Conservation (phyloP, 345 rosid genomes). For the Sisymbrium altissimum region DNA sequence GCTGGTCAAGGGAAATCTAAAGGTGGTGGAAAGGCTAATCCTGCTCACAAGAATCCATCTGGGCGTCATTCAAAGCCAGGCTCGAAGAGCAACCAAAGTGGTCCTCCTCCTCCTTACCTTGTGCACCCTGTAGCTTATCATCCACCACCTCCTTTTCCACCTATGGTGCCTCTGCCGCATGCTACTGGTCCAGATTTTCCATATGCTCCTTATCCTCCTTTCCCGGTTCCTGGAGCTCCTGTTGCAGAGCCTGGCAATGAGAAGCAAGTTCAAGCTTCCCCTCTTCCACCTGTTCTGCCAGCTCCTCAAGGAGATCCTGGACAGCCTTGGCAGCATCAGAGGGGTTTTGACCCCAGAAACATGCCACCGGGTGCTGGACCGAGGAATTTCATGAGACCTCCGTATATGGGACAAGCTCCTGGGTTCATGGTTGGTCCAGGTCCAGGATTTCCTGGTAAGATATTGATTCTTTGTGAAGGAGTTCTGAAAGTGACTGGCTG, state of each 20-base stretch:
- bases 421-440: constrained; percentile 78
- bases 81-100: constrained; percentile 53
- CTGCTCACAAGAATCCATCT: constrained; percentile 49
- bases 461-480: constrained; percentile 16
- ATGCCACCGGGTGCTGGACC: constrained; percentile 69
- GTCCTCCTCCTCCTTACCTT: constrained; percentile 52
- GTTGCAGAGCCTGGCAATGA: constrained; percentile 56
- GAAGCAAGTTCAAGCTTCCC: constrained; percentile 48
- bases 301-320: constrained; percentile 62
- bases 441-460: constrained; percentile 77
- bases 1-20: constrained; percentile 54
- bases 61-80: constrained; percentile 62
- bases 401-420: constrained; percentile 62
- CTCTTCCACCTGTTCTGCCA: constrained; percentile 52
- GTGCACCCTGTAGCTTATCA: constrained; percentile 46
- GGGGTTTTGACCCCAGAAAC: constrained; percentile 50
- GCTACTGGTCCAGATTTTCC: constrained; percentile 58
- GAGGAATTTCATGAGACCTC: constrained; percentile 58
- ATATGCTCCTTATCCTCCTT: constrained; percentile 60
- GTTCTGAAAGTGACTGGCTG: background rate
- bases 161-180: constrained; percentile 64
- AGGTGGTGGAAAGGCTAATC: constrained; percentile 52
- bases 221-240: constrained; percentile 60
- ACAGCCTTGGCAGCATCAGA: constrained; percentile 65
- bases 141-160: constrained; percentile 55